phyloP scores from a whole-genome alignment of 306 rosid genomes.

The Rosa chinensis region DNA sequence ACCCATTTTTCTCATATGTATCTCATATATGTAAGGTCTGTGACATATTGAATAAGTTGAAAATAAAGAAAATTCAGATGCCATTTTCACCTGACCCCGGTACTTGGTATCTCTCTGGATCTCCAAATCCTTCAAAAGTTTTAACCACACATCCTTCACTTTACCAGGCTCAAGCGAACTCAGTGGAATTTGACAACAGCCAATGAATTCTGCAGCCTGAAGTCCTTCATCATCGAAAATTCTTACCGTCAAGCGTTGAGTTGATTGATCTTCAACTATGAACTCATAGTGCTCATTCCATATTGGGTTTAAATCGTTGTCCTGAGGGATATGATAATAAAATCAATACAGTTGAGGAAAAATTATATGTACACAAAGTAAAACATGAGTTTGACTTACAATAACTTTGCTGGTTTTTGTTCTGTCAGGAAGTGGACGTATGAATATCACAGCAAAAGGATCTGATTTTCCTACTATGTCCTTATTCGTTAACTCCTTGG shows the following conservation, averaged over 20 bases:
- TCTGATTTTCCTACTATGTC: constrained; percentile 90
- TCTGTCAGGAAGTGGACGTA: constrained; percentile 78
- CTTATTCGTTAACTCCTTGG: constrained; percentile 70
- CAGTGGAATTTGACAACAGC: constrained; percentile 63
- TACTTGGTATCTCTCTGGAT: constrained; percentile 72
- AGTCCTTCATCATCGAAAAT: constrained; percentile 84
- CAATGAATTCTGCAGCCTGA: constrained; percentile 76
- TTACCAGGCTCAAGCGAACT: constrained; percentile 81
- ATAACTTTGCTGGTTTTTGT: constrained; percentile 74
- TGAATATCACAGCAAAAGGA: constrained; percentile 71
- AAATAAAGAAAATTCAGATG: constrained; percentile 3
- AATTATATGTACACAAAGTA: background rate
- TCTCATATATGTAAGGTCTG: background rate
- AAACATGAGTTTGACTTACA: constrained; percentile 48
- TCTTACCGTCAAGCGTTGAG: constrained; percentile 85
- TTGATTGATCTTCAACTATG: constrained; percentile 63
- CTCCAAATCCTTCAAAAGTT: constrained; percentile 76
- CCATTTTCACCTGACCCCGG: constrained; percentile 81
- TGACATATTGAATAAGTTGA: background rate
- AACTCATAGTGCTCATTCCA: constrained; percentile 96
- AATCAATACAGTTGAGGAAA: constrained; percentile 1
- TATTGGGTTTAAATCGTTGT: constrained; percentile 81
- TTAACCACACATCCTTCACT: constrained; percentile 83
- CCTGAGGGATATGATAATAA: constrained; percentile 44
- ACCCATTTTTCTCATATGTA: background rate